A percentile compares a stretch with the other conserved stretches of the same genome.
Conservation (phyloP, 306 rosid genomes). For the Mucuna pruriens region DNA sequence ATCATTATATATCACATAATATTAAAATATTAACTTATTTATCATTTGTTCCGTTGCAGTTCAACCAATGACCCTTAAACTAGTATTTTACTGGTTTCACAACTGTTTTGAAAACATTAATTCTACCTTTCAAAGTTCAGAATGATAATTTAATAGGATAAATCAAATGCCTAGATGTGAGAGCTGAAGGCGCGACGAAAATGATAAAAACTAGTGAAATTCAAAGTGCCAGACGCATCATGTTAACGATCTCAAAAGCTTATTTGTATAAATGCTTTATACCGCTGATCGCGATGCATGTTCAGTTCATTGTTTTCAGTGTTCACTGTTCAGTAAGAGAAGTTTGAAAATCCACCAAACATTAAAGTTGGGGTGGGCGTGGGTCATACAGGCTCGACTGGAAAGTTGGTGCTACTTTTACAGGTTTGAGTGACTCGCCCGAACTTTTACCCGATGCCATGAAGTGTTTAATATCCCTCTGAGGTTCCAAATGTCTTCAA, state of each 20-base stretch:
- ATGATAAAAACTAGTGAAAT: background rate
- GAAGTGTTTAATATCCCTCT: constrained; percentile 93
- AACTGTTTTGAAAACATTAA: background rate
- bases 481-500: constrained; percentile 86
- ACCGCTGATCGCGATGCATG: background rate
- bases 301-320: background rate
- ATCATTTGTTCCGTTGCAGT: too few relatives aligned
- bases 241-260: background rate
- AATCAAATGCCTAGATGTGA: background rate
- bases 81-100: background rate
- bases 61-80: too few relatives aligned
- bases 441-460: constrained; percentile 84
- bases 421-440: constrained; percentile 76
- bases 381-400: background rate
- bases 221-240: background rate
- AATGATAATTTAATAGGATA: background rate
- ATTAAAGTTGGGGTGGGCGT: background rate
- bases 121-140: background rate
- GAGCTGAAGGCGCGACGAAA: background rate
- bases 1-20: too few relatives aligned
- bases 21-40: too few relatives aligned
- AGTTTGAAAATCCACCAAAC: constrained; percentile 11
- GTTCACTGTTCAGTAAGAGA: background rate
- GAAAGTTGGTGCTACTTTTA: constrained; percentile 22
- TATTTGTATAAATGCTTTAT: background rate